Evolutionary conservation across 768 basidiomycete species (phyloP), one percentile per base, ranked within the genome.

Genomic region (Multifurca ochricompacta): DNA sequence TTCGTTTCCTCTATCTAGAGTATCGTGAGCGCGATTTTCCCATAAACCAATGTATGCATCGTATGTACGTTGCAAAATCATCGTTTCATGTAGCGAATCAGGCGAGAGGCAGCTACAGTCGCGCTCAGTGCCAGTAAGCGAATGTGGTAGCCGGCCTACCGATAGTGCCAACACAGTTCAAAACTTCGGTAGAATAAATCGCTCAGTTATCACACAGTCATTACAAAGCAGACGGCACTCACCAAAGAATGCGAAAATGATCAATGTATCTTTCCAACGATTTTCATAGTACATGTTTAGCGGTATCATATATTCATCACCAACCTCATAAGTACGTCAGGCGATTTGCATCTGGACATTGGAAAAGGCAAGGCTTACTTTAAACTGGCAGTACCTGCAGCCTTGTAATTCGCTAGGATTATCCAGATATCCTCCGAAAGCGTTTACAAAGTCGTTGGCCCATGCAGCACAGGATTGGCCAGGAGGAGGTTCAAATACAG

Each of bases 371-470:
- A 35, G 6, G 18, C 85, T 85, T 19, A 70, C 73, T 56, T 61
- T 49, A 63, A 77, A 89, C 62, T 81, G 77, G 63, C 91, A 93
- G 67, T 90, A 93, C 13, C 76, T 75, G 67, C 91, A 94, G 4
- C 68, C 64, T 2, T 65, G 53, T 0, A 80, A 83, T 7, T 77
- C 87, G 50, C 74, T 70, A 0, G 76, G 73, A 60, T 92, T 82
- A 44, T 81, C 74, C 8, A 94, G 69, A 67, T 92, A 91, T 0
- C 91, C 91, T 1, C 86, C 87, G 52, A 78, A 75, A 0, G 63
- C 65, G 1, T 57, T 53, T 10, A 85, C 77, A 66, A 90, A 93
- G 13, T 79, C 70, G 16, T 72, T 65, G 0, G 84, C 85, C 85
- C 87, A 95, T 2, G 73, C 57, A 8, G 59, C 59, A 64, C 91